Base-by-base conservation (phyloP, 2,329 filamentous ascomycete species). In the Arthrobotrys entomopaga region DNA sequence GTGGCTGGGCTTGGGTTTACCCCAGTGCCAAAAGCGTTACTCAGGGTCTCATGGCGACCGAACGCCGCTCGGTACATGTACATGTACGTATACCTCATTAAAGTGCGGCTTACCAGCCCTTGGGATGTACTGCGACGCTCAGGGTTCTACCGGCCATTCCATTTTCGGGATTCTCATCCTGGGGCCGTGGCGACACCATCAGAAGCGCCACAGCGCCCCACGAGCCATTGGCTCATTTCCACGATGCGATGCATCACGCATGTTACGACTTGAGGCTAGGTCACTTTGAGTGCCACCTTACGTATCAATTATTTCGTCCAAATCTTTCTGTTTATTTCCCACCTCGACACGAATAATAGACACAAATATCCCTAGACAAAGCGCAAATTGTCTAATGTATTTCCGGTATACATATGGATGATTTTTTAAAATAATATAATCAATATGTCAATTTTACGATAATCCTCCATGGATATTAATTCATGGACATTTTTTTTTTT, bases 201-300 rank as follows among this genome's bases (percentile, higher is more conserved):
- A 71, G 42, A 65, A 63, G 42, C 69, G 69, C 61, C 69, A 73
- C 69, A 66, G 56, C 50, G 61, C 56, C 61, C 61, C 56, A 53
- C 24, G 43, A 42, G 46, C 42, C 19, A 60, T 58, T 58, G 69
- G 56, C 61, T 73, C 69, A 73, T 73, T 73, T 73, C 69, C 69
- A 65, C 69, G 61, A 60, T 65, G 40, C 54, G 56, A 73, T 65
- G 67, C 60, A 65, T 73, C 61, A 66, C 56, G 43, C 49, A 63
- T 54, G 42, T 29, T 57, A 63, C 46, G 46, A n/a, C 49, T 56
- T 50, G 57, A 65, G 54, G 34, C 29, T 54, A 57, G 61, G 61
- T 69, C 19, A 26, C 49, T 8, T 43, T 48, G 22, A 65, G 65
- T 60, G 40, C 60, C 40, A 65, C 57, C 24, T 24, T 65, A 50